Base-by-base conservation (phyloP, 164 flowering plant species). In the Stephania yunnanensis region DNA sequence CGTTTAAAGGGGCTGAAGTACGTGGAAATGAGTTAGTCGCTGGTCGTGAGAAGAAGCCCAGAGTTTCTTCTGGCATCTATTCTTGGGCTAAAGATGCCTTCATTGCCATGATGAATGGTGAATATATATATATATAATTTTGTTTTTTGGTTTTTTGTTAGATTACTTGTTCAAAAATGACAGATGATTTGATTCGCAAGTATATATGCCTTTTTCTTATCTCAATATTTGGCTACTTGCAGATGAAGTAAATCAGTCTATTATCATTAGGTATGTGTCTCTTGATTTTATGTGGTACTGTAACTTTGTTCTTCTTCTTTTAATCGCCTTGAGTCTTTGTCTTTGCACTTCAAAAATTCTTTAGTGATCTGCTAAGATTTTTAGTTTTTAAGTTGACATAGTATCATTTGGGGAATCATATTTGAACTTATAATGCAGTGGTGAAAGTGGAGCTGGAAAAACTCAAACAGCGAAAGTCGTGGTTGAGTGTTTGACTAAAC, bases 371-470 rank as follows among this genome's bases (percentile, higher is more conserved):
- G 64, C 64, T n/a, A 17, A 45, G 29, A 46, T 70, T 46, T 70
- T 5, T 45, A 17, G 25, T n/a, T 17, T 42, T n/a, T n/a, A 7
- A 70, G 22, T 1, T 55, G 45, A 31, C 19, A 17, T 31, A 20
- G 64, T 61, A 68, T 42, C 17, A 25, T 25, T 25, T 25, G 25
- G 29, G 45, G 7, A 19, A 46, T 25, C 48, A 65, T 48, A 46
- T 72, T 31, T 36, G 1, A n/a, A 19, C 10, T 69, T 70, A 58
- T 42, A 22, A 74, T 76, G 15, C 85, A 93, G 98, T 83, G 97
- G 97, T 70, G 97, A 92, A 84, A 93, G 94, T 82, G 98, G 98
- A 77, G 88, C 98, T 82, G 98, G 98, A 70, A 93, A 93, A 83
- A 92, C 97, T 31, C 95, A 92, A 81, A 89, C 97, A 74, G n/a